A percentile compares a stretch with the other conserved stretches of the same genome.
These are phyloP conservation scores for Trichoderma breve DNA, from an alignment of 2,329 filamentous ascomycete genomes.

Conservation along the genomic window DNA sequence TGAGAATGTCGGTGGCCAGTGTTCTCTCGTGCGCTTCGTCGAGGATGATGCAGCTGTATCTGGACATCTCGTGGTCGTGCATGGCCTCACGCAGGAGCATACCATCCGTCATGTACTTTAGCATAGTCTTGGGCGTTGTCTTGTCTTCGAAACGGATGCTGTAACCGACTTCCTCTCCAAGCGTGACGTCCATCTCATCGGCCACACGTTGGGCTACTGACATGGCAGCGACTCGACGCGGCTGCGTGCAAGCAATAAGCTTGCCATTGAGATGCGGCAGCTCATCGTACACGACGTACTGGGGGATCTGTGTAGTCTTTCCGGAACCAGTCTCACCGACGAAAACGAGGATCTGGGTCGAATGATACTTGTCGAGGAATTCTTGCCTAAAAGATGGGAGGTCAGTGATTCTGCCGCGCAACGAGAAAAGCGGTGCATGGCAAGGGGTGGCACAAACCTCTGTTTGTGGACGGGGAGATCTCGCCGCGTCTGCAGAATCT, in stretches of 20 bases:
- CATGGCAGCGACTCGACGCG: constrained; percentile 96
- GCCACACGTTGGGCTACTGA: constrained; percentile 97
- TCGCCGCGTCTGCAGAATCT: constrained; percentile 79
- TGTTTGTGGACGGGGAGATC: constrained; percentile 91
- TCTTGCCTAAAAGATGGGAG: constrained; percentile 63
- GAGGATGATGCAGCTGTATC: constrained; percentile 97
- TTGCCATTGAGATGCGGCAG: constrained; percentile 82
- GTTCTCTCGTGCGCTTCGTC: constrained; percentile 98
- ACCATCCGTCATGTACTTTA: constrained; percentile 99
- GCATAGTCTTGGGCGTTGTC: constrained; percentile 80
- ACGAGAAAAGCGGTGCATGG: background rate
- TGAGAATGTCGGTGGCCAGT: constrained; percentile 93
- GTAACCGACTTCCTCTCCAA: constrained; percentile 96
- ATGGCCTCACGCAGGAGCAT: constrained; percentile 96
- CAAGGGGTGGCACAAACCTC: constrained; percentile 50
- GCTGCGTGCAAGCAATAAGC: constrained; percentile 95
- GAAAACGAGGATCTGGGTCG: constrained; percentile 93
- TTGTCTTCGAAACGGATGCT: constrained; percentile 98
- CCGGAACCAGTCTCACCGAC: constrained; percentile 99
- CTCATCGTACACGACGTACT: constrained; percentile 97
- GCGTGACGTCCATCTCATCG: constrained; percentile 88
- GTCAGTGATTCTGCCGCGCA: background rate
- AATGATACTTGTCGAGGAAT: constrained; percentile 89
- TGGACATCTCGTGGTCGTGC: constrained; percentile 86
- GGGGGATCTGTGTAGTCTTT: constrained; percentile 98